Conservation (phyloP, 139 green algal species). For the Tetradesmus lagerheimii region DNA sequence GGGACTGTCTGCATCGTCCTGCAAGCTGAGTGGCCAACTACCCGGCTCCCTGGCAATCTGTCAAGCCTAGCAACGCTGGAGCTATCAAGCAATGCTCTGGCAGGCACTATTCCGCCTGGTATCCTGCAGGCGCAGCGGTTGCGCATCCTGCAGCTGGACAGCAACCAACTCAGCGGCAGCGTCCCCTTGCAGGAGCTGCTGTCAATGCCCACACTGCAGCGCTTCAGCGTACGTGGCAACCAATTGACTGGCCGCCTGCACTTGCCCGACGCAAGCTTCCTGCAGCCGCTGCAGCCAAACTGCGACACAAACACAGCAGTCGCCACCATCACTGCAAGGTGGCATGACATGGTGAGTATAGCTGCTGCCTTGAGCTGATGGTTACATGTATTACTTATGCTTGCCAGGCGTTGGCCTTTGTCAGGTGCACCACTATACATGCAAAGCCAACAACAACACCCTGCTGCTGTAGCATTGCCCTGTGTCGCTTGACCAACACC, state of each 20-base stretch:
- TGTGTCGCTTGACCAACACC: background rate
- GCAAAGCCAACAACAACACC: background rate
- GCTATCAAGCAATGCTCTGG: slow-evolving; percentile 34
- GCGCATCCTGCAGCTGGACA: background rate
- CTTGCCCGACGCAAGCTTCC: background rate
- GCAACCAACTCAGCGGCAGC: slow-evolving; percentile 26
- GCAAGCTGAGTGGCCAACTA: background rate
- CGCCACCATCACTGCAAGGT: background rate
- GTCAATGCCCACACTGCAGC: background rate
- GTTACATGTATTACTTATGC: too few species aligned
- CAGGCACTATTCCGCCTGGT: slow-evolving; percentile 30
- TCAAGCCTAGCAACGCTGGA: background rate
- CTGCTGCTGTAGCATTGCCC: background rate
- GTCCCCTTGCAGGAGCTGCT: background rate
- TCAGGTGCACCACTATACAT: background rate
- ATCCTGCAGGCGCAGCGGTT: background rate
- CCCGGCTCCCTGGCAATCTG: background rate
- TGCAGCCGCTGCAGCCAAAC: background rate
- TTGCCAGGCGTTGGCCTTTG: background rate
- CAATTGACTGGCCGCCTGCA: background rate
- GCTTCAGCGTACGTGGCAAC: background rate
- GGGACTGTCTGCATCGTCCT: background rate
- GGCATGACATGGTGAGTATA: too few species aligned
- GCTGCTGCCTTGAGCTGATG: too few species aligned
- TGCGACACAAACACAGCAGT: background rate